A percentile compares a stretch with the other conserved stretches of the same genome.
Conservation (phyloP, 352 stramenopile species). For the Phytophthora ramorum region DNA sequence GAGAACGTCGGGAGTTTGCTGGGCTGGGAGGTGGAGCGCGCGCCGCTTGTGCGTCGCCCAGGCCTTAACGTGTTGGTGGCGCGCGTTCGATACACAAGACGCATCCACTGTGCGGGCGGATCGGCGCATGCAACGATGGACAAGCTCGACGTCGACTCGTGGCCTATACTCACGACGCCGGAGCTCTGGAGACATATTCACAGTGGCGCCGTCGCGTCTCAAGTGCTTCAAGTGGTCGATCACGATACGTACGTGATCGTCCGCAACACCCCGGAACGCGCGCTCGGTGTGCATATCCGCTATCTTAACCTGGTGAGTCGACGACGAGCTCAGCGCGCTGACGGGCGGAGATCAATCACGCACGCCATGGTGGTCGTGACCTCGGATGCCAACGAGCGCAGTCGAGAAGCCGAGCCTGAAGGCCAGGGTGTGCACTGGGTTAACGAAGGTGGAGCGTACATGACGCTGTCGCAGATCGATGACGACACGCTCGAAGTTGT, state of each 20-base stretch:
- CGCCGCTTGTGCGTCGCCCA: constrained; percentile 20
- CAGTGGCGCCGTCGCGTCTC: constrained; percentile 22
- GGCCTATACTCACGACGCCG: constrained; percentile 33
- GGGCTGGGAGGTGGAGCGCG: constrained; percentile 44
- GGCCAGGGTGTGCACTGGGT: constrained; percentile 36
- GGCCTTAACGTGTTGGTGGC: constrained; percentile 25
- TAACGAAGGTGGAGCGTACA: constrained; percentile 45
- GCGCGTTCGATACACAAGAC: constrained; percentile 42
- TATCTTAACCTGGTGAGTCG: constrained; percentile 50
- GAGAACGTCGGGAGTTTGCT: constrained; percentile 32
- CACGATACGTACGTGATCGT: constrained; percentile 40
- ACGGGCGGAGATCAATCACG: constrained; percentile 28
- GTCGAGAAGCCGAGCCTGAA: constrained; percentile 37
- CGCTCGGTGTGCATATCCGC: constrained; percentile 23
- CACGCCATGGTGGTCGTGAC: constrained; percentile 43
- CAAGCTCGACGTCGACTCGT: constrained; percentile 42
- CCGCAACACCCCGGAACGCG: constrained; percentile 29
- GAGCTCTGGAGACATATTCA: constrained; percentile 46
- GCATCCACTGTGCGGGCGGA: constrained; percentile 38
- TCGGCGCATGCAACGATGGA: constrained; percentile 31
- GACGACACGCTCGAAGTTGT: constrained; percentile 38
- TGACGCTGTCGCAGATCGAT: constrained; percentile 44
- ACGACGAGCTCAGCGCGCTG: constrained; percentile 9
- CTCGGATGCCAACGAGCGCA: constrained; percentile 41
- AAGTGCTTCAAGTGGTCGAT: constrained; percentile 41